Evolutionary conservation across 2,329 filamentous ascomycete genomes (phyloP).

Genomic region (Claviceps quebecensis): DNA sequence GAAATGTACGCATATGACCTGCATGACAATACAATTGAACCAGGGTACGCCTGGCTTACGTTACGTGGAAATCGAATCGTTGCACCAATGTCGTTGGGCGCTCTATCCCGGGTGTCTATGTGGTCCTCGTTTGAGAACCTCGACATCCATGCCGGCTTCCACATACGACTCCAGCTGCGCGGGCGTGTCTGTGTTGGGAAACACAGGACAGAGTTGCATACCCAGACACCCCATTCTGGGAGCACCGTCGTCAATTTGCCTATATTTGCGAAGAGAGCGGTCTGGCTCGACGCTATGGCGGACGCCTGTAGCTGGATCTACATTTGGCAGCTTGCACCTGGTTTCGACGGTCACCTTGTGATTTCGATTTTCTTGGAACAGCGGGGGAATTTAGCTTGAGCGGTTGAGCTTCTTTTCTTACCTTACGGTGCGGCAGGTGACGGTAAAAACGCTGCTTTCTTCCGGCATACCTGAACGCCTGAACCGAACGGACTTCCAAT

Average conservation of each 20-base stretch:
- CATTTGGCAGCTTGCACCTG: slow-evolving; percentile 57
- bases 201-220: slow-evolving; percentile 51
- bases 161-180: slow-evolving; percentile 29
- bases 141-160: slow-evolving; percentile 42
- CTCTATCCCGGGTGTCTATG: slow-evolving; percentile 25
- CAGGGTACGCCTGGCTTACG: neutral
- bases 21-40: neutral
- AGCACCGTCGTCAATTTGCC: slow-evolving; percentile 47
- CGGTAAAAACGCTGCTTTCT: slow-evolving; percentile 27
- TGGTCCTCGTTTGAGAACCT: slow-evolving; percentile 31
- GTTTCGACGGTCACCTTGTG: neutral
- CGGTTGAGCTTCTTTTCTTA: slow-evolving; percentile 26
- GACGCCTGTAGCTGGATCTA: slow-evolving; percentile 46
- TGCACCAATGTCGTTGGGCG: neutral
- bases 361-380: neutral
- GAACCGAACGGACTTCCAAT: slow-evolving; percentile 49
- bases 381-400: neutral
- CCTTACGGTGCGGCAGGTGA: slow-evolving; percentile 53
- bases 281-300: slow-evolving; percentile 43
- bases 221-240: slow-evolving; percentile 44
- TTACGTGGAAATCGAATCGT: neutral
- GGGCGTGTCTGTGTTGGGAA: slow-evolving; percentile 16
- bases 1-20: neutral
- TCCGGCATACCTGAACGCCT: slow-evolving; percentile 22
- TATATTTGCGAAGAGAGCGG: slow-evolving; percentile 40